These are phyloP conservation scores for Asclepias syriaca DNA, from an alignment of 257 asterid species.

Conservation along the genomic window DNA sequence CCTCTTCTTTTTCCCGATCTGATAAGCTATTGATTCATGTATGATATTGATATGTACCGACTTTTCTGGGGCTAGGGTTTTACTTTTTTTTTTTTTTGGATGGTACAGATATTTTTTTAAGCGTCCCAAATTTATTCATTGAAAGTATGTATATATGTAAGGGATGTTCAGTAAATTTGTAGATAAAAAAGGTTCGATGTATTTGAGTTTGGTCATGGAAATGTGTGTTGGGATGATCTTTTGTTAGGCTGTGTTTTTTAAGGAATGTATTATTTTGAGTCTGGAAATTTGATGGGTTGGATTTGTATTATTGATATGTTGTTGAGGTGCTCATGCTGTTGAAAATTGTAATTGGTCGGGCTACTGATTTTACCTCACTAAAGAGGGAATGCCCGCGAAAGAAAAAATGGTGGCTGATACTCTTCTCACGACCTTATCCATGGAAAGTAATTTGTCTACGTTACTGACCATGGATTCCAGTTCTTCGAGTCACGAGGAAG, in stretches of 20 bases:
- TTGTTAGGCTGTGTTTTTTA: neutral
- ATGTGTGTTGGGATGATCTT: conserved; percentile 1
- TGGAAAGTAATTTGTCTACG: conserved; percentile 44
- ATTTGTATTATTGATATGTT: conserved; percentile 11
- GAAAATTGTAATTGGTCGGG: conserved; percentile 21
- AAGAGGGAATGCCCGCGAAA: conserved; percentile 29
- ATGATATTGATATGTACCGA: neutral
- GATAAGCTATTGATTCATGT: conserved; percentile 8
- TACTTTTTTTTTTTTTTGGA: neutral
- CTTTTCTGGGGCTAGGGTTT: conserved; percentile 6
- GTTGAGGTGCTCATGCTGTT: conserved; percentile 17
- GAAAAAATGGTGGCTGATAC: conserved; percentile 45
- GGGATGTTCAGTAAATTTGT: conserved; percentile 9
- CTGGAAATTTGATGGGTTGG: conserved; percentile 8
- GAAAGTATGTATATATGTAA: conserved; percentile 13
- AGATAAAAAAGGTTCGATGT: conserved; percentile 9
- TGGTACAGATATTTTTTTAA: conserved; percentile 4
- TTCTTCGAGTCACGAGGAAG: conserved; percentile 37
- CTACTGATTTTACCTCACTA: conserved; percentile 7
- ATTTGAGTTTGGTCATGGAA: conserved; percentile 4
- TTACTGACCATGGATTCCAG: conserved; percentile 45
- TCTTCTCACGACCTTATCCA: conserved; percentile 39
- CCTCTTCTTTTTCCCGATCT: neutral
- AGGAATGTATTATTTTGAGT: neutral
- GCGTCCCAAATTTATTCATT: neutral